phyloP scores from a whole-genome alignment of 2,329 filamentous ascomycete genomes.

The Aspergillus phoenicis region DNA sequence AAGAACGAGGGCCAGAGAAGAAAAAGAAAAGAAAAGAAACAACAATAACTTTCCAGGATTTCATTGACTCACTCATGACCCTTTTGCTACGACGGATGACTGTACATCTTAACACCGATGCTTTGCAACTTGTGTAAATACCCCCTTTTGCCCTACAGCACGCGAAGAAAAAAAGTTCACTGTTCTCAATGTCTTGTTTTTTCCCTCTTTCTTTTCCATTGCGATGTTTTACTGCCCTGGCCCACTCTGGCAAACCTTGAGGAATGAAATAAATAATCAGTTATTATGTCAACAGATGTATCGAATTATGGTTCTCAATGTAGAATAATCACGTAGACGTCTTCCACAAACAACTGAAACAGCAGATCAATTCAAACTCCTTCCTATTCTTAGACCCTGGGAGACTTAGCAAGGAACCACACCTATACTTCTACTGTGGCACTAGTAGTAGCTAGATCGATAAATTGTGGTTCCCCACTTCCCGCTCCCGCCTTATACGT shows the following conservation, averaged over 20 bases:
- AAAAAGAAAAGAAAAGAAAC: background rate
- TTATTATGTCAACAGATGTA: background rate
- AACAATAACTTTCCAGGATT: background rate
- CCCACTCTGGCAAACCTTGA: background rate
- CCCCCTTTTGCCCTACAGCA: slow-evolving; percentile 19
- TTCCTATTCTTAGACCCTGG: too few species aligned
- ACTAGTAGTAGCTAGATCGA: too few species aligned
- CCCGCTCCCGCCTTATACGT: too few species aligned
- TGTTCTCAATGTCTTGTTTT: slow-evolving; percentile 11
- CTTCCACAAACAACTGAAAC: too few species aligned
- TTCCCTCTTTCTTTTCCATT: background rate
- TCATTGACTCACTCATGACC: slow-evolving; percentile 1
- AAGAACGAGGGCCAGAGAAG: background rate
- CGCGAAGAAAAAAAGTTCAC: slow-evolving; percentile 25
- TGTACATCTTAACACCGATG: slow-evolving; percentile 18
- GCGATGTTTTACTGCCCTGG: background rate
- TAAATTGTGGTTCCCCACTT: too few species aligned
- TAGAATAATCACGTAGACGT: too few species aligned
- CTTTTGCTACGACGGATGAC: slow-evolving; percentile 14
- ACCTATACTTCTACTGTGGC: too few species aligned
- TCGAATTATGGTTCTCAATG: background rate
- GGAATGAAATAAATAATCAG: background rate
- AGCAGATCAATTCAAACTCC: too few species aligned
- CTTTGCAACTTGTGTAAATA: slow-evolving; percentile 22
- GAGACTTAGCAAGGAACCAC: too few species aligned